phyloP scores from a whole-genome alignment of 164 flowering plant genomes.

The Chimonanthus praecox region DNA sequence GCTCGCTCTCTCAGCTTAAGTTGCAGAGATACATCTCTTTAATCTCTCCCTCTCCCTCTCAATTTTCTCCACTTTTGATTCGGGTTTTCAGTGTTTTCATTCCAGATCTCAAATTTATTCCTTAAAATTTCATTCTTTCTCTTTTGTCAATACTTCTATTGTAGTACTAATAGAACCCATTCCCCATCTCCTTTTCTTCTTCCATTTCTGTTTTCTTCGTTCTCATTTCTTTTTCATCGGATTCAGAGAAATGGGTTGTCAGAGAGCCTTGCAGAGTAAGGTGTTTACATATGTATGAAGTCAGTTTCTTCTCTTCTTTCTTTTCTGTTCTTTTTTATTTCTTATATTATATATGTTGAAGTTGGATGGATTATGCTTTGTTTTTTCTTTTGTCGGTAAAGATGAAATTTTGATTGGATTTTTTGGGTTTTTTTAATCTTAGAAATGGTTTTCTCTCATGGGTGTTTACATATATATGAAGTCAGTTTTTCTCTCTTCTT shows the following conservation, averaged over 20 bases:
- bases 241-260: conserved; percentile 23
- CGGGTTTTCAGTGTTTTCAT: conserved; percentile 11
- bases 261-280: conserved; percentile 12
- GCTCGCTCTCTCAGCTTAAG: conserved; percentile 3
- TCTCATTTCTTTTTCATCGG: conserved; percentile 11
- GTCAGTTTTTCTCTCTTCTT: conserved; percentile 12
- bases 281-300: conserved; percentile 16
- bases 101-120: conserved; percentile 15
- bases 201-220: background rate
- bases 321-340: no score
- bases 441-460: background rate
- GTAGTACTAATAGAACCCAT: background rate
- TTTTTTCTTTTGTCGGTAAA: background rate
- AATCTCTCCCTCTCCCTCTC: conserved; percentile 3
- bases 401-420: background rate
- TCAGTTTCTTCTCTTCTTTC: conserved; percentile 3
- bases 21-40: conserved; percentile 12
- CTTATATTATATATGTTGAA: background rate
- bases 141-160: background rate
- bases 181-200: conserved; percentile 5
- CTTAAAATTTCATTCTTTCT: conserved; percentile 2
- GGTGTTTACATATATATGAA: conserved; percentile 13
- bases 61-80: conserved; percentile 8
- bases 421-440: background rate
- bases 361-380: background rate